A percentile compares a stretch with the other conserved stretches of the same genome.
Evolutionary conservation across 1,139 yeast genomes (phyloP).

Genomic region (Magnusiomyces suaveolens): DNA sequence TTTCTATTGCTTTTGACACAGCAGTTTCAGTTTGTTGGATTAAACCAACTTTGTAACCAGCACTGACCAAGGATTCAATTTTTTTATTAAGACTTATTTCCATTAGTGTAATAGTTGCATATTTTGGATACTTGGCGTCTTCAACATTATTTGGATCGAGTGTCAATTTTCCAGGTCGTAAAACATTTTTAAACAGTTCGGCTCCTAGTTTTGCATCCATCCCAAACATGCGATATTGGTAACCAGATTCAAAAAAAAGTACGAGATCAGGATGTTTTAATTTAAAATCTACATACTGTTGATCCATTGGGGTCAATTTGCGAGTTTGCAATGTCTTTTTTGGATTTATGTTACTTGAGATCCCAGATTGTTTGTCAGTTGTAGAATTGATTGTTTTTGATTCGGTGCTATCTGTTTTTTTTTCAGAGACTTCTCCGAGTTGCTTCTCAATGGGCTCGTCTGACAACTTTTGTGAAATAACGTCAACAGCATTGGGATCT

Average conservation of each 20-base stretch:
- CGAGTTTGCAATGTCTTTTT: no score
- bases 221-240: constrained; percentile 79
- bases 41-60: constrained; percentile 59
- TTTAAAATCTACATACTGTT: constrained; percentile 63
- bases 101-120: constrained; percentile 83
- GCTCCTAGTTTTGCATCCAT: constrained; percentile 71
- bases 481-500: background rate
- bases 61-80: constrained; percentile 39
- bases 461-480: background rate
- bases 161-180: constrained; percentile 54
- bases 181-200: constrained; percentile 55
- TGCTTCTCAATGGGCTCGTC: background rate
- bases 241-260: constrained; percentile 79
- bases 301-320: constrained; percentile 66
- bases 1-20: constrained; percentile 47
- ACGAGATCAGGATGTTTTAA: constrained; percentile 51
- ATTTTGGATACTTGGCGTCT: constrained; percentile 40
- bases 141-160: constrained; percentile 38
- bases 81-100: constrained; percentile 64
- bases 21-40: constrained; percentile 81
- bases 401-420: background rate
- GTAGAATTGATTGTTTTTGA: background rate
- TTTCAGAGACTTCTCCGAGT: background rate
- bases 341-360: background rate
- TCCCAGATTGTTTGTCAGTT: background rate